Evolutionary conservation across 805 yeast genomes (phyloP).

Genomic region (Grigorovia jiainica): DNA sequence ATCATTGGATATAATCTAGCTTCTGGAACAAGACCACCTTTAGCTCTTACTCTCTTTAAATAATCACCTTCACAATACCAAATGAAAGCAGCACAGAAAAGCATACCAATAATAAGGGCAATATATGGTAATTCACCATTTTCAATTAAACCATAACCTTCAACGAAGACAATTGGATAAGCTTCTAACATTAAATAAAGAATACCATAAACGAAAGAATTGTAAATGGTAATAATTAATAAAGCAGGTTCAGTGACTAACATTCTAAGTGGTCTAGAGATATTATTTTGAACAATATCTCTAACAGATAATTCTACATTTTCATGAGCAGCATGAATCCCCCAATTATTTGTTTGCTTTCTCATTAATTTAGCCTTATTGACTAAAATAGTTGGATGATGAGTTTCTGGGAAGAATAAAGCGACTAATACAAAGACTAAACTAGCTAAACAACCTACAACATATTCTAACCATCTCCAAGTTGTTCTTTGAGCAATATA

Average conservation of each 20-base stretch:
- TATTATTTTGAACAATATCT: slow-evolving; percentile 53
- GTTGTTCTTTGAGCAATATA: slow-evolving; percentile 31
- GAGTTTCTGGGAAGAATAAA: slow-evolving; percentile 42
- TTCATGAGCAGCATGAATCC: slow-evolving; percentile 70
- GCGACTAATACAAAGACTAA: slow-evolving; percentile 28
- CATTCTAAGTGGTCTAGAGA: slow-evolving; percentile 63
- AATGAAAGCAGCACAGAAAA: slow-evolving; percentile 39
- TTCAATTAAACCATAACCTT: slow-evolving; percentile 46
- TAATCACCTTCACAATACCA: slow-evolving; percentile 45
- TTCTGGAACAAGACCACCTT: slow-evolving; percentile 63
- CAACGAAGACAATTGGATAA: slow-evolving; percentile 59
- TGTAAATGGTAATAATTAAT: slow-evolving; percentile 57
- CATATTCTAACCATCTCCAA: slow-evolving; percentile 48
- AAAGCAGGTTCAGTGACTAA: slow-evolving; percentile 62
- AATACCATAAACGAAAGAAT: slow-evolving; percentile 74
- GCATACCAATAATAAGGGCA: slow-evolving; percentile 61
- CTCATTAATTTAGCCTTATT: slow-evolving; percentile 50
- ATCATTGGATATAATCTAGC: slow-evolving; percentile 71
- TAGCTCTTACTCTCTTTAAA: slow-evolving; percentile 35
- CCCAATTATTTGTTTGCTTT: slow-evolving; percentile 70
- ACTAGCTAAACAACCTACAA: slow-evolving; percentile 41
- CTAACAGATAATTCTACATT: slow-evolving; percentile 43
- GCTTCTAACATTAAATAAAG: slow-evolving; percentile 66
- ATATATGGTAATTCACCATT: slow-evolving; percentile 66
- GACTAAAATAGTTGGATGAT: slow-evolving; percentile 34